phyloP scores from a whole-genome alignment of 2,329 filamentous ascomycete genomes.

The Sporothrix curviconia region DNA sequence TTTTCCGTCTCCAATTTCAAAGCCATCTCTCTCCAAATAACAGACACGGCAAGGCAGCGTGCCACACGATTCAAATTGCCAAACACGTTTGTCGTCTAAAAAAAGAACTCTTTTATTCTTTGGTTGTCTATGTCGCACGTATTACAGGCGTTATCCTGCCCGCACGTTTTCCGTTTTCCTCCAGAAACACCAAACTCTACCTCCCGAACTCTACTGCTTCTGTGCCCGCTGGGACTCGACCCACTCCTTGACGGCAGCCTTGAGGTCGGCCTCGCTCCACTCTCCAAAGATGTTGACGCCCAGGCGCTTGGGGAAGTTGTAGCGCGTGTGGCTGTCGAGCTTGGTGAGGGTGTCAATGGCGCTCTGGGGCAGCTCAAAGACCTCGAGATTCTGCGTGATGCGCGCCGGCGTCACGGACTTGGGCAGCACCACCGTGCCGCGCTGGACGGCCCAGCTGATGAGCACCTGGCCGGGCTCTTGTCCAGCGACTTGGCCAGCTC shows the following conservation, averaged over 20 bases:
- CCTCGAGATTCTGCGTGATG: slow-evolving; percentile 48
- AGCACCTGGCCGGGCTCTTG: slow-evolving; percentile 66
- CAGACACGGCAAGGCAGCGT: too few relatives aligned
- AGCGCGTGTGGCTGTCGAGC: slow-evolving; percentile 48
- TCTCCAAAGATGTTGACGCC: slow-evolving; percentile 39
- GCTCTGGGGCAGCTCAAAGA: slow-evolving; percentile 41
- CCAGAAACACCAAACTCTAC: too few relatives aligned
- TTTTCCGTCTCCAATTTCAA: too few relatives aligned
- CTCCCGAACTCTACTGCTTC: slow-evolving; percentile 1
- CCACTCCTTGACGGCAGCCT: slow-evolving; percentile 13
- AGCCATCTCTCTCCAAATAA: too few relatives aligned
- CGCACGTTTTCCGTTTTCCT: not conserved
- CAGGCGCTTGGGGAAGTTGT: slow-evolving; percentile 44
- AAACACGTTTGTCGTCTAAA: too few relatives aligned
- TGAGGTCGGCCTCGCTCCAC: slow-evolving; percentile 6
- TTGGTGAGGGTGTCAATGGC: slow-evolving; percentile 50
- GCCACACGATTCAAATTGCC: too few relatives aligned
- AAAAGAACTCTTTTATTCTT: too few relatives aligned
- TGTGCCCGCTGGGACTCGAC: slow-evolving; percentile 1
- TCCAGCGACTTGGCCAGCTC: slow-evolving; percentile 10
- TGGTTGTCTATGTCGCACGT: too few relatives aligned
- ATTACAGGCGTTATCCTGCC: too few relatives aligned
- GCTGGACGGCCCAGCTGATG: slow-evolving; percentile 80
- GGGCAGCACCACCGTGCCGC: slow-evolving; percentile 70
- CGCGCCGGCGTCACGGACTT: slow-evolving; percentile 51